A percentile compares a stretch with the other conserved stretches of the same genome.
Conservation (phyloP, 257 asterid genomes). For the Jasminum sambac region DNA sequence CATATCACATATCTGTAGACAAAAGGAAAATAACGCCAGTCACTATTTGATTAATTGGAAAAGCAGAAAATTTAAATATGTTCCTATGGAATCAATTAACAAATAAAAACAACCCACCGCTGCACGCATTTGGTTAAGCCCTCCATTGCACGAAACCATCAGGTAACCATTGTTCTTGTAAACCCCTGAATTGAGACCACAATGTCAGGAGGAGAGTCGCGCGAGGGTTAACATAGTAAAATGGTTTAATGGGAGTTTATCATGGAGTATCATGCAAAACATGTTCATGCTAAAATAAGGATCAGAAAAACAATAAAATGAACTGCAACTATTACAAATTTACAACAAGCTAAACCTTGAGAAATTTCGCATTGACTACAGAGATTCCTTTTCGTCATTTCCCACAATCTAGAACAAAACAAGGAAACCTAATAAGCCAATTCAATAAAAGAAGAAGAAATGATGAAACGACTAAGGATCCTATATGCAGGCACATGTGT, state of each 20-base stretch:
- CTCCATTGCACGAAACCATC: constrained; percentile 98
- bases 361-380: background rate
- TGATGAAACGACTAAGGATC: background rate
- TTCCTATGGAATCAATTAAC: background rate
- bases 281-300: background rate
- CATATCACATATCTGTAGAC: constrained; percentile 90
- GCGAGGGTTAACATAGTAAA: background rate
- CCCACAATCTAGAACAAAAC: background rate
- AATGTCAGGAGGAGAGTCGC: background rate
- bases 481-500: background rate
- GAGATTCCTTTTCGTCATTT: background rate
- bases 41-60: constrained; percentile 1
- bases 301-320: background rate
- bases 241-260: background rate
- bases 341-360: background rate
- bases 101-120: constrained; percentile 59
- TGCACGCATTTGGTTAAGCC: constrained; percentile 97
- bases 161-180: constrained; percentile 95
- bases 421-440: background rate
- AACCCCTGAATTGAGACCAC: constrained; percentile 51
- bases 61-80: constrained; percentile 2
- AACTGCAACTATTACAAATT: background rate
- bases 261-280: background rate
- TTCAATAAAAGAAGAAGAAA: background rate
- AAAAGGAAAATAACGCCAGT: constrained; percentile 10